Evolutionary conservation across 371 early-diverging fungal genomes (phyloP).

Genomic region (Haplosporangium sp.): DNA sequence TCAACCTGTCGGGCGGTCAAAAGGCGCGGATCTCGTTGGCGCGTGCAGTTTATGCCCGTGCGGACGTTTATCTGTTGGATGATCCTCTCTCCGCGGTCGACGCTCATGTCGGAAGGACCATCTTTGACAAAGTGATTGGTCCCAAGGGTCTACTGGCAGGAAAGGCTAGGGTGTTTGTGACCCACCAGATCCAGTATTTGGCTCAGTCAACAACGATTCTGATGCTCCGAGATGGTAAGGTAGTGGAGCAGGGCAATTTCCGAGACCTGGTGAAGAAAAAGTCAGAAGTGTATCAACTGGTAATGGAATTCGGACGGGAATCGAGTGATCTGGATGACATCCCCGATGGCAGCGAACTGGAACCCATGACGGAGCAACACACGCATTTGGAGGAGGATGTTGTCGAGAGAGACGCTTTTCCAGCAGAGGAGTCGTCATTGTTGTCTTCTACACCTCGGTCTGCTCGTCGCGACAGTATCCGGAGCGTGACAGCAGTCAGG

Average conservation of each 20-base stretch:
- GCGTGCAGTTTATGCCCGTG: slow-evolving; percentile 93
- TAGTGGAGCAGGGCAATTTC: too few relatives aligned
- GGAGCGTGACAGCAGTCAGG: too few relatives aligned
- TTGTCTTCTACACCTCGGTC: slow-evolving; percentile 52
- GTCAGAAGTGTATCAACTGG: too few relatives aligned
- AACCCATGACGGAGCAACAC: slow-evolving; percentile 38
- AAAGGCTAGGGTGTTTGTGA: too few relatives aligned
- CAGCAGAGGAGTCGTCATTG: slow-evolving; percentile 31
- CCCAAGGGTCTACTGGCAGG: slow-evolving; percentile 33
- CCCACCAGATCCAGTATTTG: too few relatives aligned
- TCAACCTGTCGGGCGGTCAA: slow-evolving; percentile 88
- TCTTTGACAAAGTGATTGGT: slow-evolving; percentile 86
- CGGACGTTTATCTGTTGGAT: slow-evolving; percentile 63
- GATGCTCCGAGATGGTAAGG: too few relatives aligned
- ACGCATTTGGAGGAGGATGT: slow-evolving; percentile 36
- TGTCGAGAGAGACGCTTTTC: slow-evolving; percentile 59
- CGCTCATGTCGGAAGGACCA: slow-evolving; percentile 73
- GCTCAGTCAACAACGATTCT: too few relatives aligned
- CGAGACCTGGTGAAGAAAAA: too few relatives aligned
- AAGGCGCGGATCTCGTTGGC: slow-evolving; percentile 77
- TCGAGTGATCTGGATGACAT: too few relatives aligned
- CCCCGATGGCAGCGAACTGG: background rate
- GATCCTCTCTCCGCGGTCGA: slow-evolving; percentile 68
- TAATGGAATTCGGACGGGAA: too few relatives aligned
- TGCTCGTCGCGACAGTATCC: slow-evolving; percentile 55